Base-by-base conservation (phyloP, 1,139 yeast genomes). In the Citeromyces siamensis region DNA sequence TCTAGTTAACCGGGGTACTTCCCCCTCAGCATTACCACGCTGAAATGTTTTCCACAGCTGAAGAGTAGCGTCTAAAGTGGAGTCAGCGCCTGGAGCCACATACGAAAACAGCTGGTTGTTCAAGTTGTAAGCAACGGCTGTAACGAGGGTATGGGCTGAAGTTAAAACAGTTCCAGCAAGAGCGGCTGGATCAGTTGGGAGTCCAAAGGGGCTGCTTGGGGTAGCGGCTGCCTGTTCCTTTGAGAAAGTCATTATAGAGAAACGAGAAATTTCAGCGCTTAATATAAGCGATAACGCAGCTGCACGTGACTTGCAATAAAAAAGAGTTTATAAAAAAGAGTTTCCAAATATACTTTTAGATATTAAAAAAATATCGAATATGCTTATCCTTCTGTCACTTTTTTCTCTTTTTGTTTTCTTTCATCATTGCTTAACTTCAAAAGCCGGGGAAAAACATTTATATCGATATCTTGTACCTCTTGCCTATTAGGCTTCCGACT, bases 61-160 rank as follows among this genome's bases (percentile, higher is more conserved):
- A 44, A 83, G 55, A 36, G 77, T 68, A 16, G 69, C 59, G 51
- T 81, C 90, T 38, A 81, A 60, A 41, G 72, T 64, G 47, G 74
- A 71, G 9, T 71, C 66, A 35, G 74, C 71, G 10, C 82, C 81
- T 31, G 81, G 68, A 41, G 79, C 61, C 42, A 70, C 74, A 48
- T 81, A 86, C 41, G 80, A 71, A 59, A 86, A 86, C 38, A 86
- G 66, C 46, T 75, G 68, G 44, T 70, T 64, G 35, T 79, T 66
- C 42, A 78, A 58, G 26, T 80, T 62, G 53, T 79, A 83, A 29
- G 81, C 60, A 5, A 81, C 68, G 45, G 82, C 82, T 49, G 74
- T 69, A 42, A 83, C 69, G 34, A 82, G 60, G 37, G 74, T 65
- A 46, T 66, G 65, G n/a, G 83, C 75, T n/a, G 84, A 69, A 34